These are phyloP conservation scores for Eucalyptus globulus DNA, from an alignment of 345 rosid species.

Conservation along the genomic window DNA sequence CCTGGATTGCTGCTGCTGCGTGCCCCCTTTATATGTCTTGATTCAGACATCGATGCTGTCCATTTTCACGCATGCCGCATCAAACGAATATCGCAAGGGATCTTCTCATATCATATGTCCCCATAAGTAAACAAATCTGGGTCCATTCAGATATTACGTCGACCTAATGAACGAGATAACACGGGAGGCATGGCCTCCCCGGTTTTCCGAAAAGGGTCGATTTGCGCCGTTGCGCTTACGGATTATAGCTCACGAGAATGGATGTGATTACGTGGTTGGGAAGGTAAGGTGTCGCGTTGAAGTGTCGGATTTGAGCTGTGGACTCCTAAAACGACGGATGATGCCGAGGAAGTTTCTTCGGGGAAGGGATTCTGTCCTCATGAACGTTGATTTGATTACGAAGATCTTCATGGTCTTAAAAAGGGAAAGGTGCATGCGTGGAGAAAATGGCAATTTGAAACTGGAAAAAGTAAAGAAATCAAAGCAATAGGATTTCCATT, in stretches of 20 bases:
- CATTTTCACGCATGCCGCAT: neutral
- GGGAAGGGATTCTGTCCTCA: neutral
- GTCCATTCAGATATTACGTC: neutral
- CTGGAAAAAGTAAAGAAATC: neutral
- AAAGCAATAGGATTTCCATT: neutral
- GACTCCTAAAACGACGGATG: neutral
- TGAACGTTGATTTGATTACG: neutral
- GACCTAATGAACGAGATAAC: neutral
- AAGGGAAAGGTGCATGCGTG: neutral
- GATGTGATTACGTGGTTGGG: neutral
- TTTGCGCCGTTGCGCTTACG: neutral
- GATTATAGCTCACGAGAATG: neutral
- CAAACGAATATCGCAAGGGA: neutral
- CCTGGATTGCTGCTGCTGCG: neutral
- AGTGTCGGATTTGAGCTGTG: neutral
- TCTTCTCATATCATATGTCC: neutral
- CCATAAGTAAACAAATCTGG: neutral
- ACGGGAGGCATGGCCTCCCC: neutral
- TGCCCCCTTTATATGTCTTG: neutral
- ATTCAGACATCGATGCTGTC: neutral
- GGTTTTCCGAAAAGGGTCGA: neutral
- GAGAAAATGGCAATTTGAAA: neutral
- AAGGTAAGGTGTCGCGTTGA: neutral
- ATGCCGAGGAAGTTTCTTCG: neutral
- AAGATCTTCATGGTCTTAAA: neutral